Evolutionary conservation across 495 filamentous ascomycete species (phyloP).

Genomic region (Hyaloscypha variabilis): DNA sequence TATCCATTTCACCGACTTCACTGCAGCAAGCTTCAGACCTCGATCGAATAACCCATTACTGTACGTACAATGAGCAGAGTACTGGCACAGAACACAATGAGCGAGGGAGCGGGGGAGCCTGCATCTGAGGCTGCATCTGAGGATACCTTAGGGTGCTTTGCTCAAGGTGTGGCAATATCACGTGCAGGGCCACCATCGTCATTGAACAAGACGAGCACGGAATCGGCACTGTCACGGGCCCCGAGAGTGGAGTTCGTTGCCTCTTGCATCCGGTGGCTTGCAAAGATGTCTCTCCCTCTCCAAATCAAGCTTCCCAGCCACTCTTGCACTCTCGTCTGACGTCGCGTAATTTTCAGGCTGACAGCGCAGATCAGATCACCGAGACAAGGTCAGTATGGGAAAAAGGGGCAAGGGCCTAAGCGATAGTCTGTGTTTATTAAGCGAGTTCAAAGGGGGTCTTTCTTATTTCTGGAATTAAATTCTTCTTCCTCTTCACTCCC

Average conservation of each 20-base stretch:
- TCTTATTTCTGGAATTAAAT: too few species aligned
- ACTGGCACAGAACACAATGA: not conserved
- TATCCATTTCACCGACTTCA: not conserved
- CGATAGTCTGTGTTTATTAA: not conserved
- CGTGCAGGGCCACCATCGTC: not conserved
- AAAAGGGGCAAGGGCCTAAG: not conserved
- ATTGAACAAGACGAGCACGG: not conserved
- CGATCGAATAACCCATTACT: not conserved
- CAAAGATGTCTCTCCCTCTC: not conserved
- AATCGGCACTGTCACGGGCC: not conserved
- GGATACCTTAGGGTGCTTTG: too few species aligned
- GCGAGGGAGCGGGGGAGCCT: not conserved
- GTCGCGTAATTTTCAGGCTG: not conserved
- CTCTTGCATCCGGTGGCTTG: not conserved
- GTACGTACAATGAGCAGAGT: not conserved
- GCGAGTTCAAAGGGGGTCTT: too few species aligned
- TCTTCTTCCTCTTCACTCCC: too few species aligned
- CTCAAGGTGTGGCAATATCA: not conserved
- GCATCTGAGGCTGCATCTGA: too few species aligned
- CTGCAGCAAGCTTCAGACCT: not conserved
- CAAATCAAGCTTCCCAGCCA: not conserved
- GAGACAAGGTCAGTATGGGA: not conserved
- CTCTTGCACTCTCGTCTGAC: not conserved
- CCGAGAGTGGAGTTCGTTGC: not conserved
- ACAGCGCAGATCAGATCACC: not conserved